phyloP scores from a whole-genome alignment of 768 basidiomycete species.

The Tulasnella sp. region DNA sequence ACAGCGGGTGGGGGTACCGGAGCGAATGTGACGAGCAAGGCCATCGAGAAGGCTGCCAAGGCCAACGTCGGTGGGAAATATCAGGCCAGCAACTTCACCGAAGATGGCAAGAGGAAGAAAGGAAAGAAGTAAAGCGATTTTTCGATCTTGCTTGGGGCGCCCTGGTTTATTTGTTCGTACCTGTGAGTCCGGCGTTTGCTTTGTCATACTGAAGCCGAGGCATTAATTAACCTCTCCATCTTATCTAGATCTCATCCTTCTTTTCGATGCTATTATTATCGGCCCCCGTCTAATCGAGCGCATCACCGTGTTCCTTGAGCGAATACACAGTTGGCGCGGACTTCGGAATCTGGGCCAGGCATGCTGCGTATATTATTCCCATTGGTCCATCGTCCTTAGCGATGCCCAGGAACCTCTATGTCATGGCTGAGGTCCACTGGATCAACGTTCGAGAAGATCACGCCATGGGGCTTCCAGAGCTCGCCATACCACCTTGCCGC shows the following conservation, averaged over 20 bases:
- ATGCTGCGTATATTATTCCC: neutral
- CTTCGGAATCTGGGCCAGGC: neutral
- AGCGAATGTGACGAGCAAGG: neutral
- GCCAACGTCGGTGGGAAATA: conserved; percentile 2
- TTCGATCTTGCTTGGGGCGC: neutral
- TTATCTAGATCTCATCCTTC: neutral
- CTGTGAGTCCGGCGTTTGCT: neutral
- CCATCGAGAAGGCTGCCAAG: conserved; percentile 1
- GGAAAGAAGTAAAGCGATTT: neutral
- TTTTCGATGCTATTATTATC: neutral
- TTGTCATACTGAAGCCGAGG: neutral
- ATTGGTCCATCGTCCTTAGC: neutral
- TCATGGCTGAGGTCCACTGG: no score
- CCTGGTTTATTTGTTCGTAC: neutral
- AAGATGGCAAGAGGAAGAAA: conserved; percentile 5
- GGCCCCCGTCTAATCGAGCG: neutral
- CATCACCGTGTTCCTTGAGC: neutral
- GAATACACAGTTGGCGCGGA: neutral
- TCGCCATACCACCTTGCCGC: neutral
- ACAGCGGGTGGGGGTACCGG: neutral
- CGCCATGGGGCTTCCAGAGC: neutral
- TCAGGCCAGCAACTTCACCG: neutral
- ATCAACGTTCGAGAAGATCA: neutral
- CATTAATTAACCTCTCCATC: neutral
- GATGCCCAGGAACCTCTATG: neutral